A percentile compares a stretch with the other conserved stretches of the same genome.
Evolutionary conservation across 2,329 filamentous ascomycete species (phyloP).

Genomic region (Tympanopsis confertula): DNA sequence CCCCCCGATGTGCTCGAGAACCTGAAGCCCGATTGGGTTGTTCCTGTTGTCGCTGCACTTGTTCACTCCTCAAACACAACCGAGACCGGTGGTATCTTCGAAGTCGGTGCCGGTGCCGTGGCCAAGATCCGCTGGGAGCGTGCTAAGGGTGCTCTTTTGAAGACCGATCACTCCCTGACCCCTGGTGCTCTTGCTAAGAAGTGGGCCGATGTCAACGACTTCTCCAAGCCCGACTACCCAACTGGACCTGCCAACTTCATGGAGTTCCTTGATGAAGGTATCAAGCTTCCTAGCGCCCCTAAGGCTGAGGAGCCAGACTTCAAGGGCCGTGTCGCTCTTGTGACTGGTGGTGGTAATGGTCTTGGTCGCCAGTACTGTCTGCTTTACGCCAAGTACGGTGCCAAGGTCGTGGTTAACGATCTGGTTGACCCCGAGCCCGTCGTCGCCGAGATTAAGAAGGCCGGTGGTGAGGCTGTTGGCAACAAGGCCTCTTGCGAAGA

Average conservation of each 20-base stretch:
- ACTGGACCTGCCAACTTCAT: constrained; percentile 58
- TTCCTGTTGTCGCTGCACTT: constrained; percentile 58
- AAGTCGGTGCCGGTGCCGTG: constrained; percentile 60
- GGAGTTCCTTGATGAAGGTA: constrained; percentile 48
- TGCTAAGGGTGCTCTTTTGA: constrained; percentile 55
- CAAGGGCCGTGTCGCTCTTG: constrained; percentile 52
- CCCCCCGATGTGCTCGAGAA: constrained; percentile 59
- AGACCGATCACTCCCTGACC: constrained; percentile 55
- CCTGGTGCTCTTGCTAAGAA: constrained; percentile 56
- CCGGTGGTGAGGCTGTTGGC: constrained; percentile 57
- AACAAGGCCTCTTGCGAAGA: constrained; percentile 62
- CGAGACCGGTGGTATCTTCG: constrained; percentile 62
- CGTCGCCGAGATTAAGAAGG: constrained; percentile 60
- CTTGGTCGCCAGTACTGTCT: constrained; percentile 61
- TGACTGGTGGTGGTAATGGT: constrained; percentile 52
- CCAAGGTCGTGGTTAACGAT: constrained; percentile 63
- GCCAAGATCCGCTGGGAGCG: constrained; percentile 66
- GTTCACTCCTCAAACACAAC: constrained; percentile 53
- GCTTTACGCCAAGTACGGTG: constrained; percentile 59
- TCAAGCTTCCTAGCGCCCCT: constrained; percentile 44
- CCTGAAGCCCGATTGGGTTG: constrained; percentile 62
- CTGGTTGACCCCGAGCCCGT: constrained; percentile 58
- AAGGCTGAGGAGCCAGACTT: constrained; percentile 46
- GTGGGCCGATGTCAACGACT: constrained; percentile 59
- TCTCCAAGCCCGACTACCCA: constrained; percentile 52